Evolutionary conservation across 805 yeast species (phyloP), one percentile per base, ranked within the genome.

Genomic region (Groenewaldozyma salmanticensis): DNA sequence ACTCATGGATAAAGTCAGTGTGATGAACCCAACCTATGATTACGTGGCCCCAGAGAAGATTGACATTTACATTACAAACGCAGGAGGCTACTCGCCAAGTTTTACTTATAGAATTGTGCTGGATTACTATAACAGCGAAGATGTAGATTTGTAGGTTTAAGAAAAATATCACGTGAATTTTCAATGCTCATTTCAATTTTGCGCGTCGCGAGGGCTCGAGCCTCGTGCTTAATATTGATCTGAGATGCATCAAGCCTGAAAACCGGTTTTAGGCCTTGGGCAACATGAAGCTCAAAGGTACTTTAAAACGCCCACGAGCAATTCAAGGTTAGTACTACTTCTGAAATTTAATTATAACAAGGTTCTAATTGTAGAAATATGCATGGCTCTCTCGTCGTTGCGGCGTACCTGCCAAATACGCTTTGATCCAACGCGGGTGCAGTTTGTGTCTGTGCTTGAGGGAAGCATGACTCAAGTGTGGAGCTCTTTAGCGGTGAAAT

Each of bases 71-170:
- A 84, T 92, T 53, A 90, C 98, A 7, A 90, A 92, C 59, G 75
- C 88, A 39, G 98, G 97, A 38, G 97, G 97, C 13, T 87, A 83
- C 59, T 84, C 97, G 20, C 97, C 98, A 36, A 85, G 90, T 53
- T 92, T 92, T 65, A 82, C 92, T 41, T 92, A 92, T 63, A 79
- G 98, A 63, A 82, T 92, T 42, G 95, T 92, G 17, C 75, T 88
- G 66, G 98, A 92, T 62, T 86, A 90, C 63, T 92, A 92, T 62
- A 81, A 82, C 61, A 75, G 79, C 40, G 87, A 81, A 53, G 97
- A 92, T 65, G 48, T 48, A 18, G 18, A 29, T 22, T 33, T 47
- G 35, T 48, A 43, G 38, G 15, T 16, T 17, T 37, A 17, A 16
- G 39, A n/a, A n/a, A n/a, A n/a, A n/a, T n/a, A n/a, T n/a, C n/a